These are phyloP conservation scores for Coniferiporia sulphurascens DNA, from an alignment of 1,284 basidiomycete genomes.

Conservation along the genomic window DNA sequence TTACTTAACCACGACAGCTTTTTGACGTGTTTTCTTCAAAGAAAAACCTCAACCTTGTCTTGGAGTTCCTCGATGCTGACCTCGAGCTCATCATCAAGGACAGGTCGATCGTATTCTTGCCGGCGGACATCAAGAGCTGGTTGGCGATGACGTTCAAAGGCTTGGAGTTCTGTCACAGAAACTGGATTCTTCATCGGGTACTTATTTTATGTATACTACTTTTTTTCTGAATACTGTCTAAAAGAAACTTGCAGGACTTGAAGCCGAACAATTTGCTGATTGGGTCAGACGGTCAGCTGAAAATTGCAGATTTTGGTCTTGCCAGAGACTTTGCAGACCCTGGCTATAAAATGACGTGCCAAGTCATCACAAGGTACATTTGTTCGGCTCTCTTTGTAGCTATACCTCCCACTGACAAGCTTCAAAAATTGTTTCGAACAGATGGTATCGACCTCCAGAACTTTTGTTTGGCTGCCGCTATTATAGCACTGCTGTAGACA, in stretches of 20 bases:
- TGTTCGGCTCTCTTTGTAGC: neutral
- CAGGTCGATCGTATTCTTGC: conserved; percentile 84
- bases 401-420: neutral
- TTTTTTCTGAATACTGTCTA: conserved; percentile 2
- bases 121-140: conserved; percentile 98
- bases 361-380: conserved; percentile 84
- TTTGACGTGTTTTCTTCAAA: conserved; percentile 97
- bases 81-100: conserved; percentile 97
- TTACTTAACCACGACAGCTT: conserved; percentile 47
- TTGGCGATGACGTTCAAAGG: conserved; percentile 98
- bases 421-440: conserved; percentile 28
- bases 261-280: conserved; percentile 99
- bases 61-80: conserved; percentile 97
- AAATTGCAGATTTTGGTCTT: conserved; percentile 98
- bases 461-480: conserved; percentile 84
- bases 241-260: conserved; percentile 63
- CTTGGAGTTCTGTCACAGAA: conserved; percentile 94
- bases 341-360: conserved; percentile 93
- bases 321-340: conserved; percentile 94
- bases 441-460: conserved; percentile 98
- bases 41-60: conserved; percentile 93
- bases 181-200: conserved; percentile 91
- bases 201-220: conserved; percentile 23
- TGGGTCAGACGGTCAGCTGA: conserved; percentile 85
- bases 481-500: conserved; percentile 86